Evolutionary conservation across 805 yeast genomes (phyloP).

Genomic region (Sporopachydermia quercuum): DNA sequence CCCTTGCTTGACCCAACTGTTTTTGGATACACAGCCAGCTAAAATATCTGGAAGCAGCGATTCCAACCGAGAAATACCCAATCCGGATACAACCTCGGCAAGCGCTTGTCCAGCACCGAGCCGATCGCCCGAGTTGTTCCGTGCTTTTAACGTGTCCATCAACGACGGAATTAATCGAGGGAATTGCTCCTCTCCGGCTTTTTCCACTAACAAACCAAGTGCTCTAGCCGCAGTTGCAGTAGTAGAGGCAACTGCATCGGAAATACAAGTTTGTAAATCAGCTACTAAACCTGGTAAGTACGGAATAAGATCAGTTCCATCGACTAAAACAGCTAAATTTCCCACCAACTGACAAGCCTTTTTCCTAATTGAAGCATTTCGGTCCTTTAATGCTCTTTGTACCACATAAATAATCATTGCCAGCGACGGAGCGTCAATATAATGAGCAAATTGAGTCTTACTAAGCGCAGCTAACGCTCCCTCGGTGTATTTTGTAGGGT

Average conservation of each 20-base stretch:
- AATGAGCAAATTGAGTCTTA: slow-evolving; percentile 88
- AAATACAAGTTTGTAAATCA: slow-evolving; percentile 88
- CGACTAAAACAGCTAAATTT: slow-evolving; percentile 94
- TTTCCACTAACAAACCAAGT: slow-evolving; percentile 88
- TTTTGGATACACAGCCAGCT: slow-evolving; percentile 50
- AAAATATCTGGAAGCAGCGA: slow-evolving; percentile 75
- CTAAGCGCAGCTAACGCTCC: slow-evolving; percentile 74
- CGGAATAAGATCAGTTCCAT: slow-evolving; percentile 70
- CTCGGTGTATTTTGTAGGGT: slow-evolving; percentile 84
- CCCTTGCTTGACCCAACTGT: slow-evolving; percentile 73
- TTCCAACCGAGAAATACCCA: slow-evolving; percentile 78
- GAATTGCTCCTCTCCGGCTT: slow-evolving; percentile 90
- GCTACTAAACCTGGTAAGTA: slow-evolving; percentile 64
- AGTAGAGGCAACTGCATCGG: slow-evolving; percentile 95
- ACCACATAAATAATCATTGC: slow-evolving; percentile 91
- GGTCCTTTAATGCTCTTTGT: slow-evolving; percentile 86
- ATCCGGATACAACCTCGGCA: slow-evolving; percentile 84
- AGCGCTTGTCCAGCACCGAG: slow-evolving; percentile 96
- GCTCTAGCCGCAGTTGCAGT: slow-evolving; percentile 97
- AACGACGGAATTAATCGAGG: slow-evolving; percentile 80
- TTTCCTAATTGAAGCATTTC: slow-evolving; percentile 85
- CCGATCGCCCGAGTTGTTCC: slow-evolving; percentile 71
- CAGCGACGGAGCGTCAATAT: slow-evolving; percentile 94
- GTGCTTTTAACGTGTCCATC: slow-evolving; percentile 62
- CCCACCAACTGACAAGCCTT: slow-evolving; percentile 98